phyloP scores from a whole-genome alignment of 2,329 filamentous ascomycete genomes.

The Diaporthe sp. region DNA sequence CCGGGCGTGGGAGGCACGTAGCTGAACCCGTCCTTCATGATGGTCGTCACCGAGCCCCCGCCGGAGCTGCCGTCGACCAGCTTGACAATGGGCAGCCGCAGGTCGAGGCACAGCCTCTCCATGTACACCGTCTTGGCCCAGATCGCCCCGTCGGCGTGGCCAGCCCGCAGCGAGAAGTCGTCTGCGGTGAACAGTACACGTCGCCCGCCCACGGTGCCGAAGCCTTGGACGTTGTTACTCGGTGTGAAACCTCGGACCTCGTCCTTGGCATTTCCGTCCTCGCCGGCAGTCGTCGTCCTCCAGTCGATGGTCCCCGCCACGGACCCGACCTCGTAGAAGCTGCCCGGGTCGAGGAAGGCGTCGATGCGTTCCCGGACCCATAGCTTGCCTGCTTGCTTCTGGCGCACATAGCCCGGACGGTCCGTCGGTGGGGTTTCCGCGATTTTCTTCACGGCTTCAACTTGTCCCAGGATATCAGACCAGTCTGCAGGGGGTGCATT shows the following conservation, averaged over 20 bases:
- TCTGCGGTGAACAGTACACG: slow-evolving; percentile 73
- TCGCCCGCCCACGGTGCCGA: slow-evolving; percentile 66
- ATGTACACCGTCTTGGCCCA: slow-evolving; percentile 72
- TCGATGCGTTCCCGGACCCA: slow-evolving; percentile 75
- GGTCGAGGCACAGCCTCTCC: slow-evolving; percentile 71
- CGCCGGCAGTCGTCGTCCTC: slow-evolving; percentile 61
- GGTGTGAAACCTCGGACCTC: slow-evolving; percentile 67
- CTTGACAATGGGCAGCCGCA: slow-evolving; percentile 73
- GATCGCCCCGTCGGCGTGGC: slow-evolving; percentile 74
- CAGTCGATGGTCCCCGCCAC: slow-evolving; percentile 72
- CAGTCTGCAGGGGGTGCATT: slow-evolving; percentile 70
- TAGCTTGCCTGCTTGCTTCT: slow-evolving; percentile 74
- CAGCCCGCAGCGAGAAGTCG: slow-evolving; percentile 74
- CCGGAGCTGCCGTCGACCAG: slow-evolving; percentile 75
- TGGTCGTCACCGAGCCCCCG: slow-evolving; percentile 73
- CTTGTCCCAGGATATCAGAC: slow-evolving; percentile 71
- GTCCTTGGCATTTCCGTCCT: slow-evolving; percentile 62
- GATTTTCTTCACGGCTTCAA: slow-evolving; percentile 64
- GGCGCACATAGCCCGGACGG: slow-evolving; percentile 71
- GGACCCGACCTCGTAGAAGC: slow-evolving; percentile 72
- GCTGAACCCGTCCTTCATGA: slow-evolving; percentile 67
- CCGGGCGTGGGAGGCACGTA: slow-evolving; percentile 72
- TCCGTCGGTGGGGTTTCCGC: slow-evolving; percentile 68
- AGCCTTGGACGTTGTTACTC: slow-evolving; percentile 74
- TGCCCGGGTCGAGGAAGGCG: slow-evolving; percentile 68